Evolutionary conservation across 345 rosid species (phyloP).

Genomic region (Rhizophora apiculata): DNA sequence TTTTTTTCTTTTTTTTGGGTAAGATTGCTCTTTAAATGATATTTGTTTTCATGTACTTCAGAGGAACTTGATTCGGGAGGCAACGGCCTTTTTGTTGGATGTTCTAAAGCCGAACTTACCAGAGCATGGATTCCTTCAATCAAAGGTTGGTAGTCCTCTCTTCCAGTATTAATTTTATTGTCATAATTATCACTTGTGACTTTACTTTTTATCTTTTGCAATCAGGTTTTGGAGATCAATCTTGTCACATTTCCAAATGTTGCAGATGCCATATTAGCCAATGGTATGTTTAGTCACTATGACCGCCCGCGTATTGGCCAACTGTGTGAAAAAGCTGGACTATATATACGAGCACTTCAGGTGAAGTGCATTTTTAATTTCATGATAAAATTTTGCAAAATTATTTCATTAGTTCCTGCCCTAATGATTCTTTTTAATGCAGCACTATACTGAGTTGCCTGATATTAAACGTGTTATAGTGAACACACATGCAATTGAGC

Average conservation of each 20-base stretch:
- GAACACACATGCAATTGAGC: slow-evolving; percentile 99
- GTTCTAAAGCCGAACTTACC: slow-evolving; percentile 94
- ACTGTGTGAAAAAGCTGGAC: slow-evolving; percentile 30
- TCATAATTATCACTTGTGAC: slow-evolving; percentile 5
- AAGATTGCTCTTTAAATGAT: neutral
- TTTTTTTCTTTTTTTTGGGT: too few species aligned
- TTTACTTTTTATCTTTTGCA: neutral
- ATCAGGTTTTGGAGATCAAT: slow-evolving; percentile 28
- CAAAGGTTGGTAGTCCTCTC: slow-evolving; percentile 54
- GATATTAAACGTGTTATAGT: slow-evolving; percentile 99
- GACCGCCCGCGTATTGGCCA: slow-evolving; percentile 26
- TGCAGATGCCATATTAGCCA: slow-evolving; percentile 28
- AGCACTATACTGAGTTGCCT: slow-evolving; percentile 93
- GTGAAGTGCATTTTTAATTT: slow-evolving; percentile 4
- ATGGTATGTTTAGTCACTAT: slow-evolving; percentile 31
- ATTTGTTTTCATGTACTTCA: slow-evolving; percentile 16
- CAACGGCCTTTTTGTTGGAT: slow-evolving; percentile 95
- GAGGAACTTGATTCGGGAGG: slow-evolving; percentile 98
- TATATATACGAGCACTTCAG: slow-evolving; percentile 25
- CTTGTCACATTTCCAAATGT: slow-evolving; percentile 30
- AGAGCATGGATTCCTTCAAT: slow-evolving; percentile 86
- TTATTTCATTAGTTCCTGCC: neutral
- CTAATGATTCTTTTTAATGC: slow-evolving; percentile 32
- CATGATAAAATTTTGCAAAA: neutral
- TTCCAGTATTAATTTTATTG: neutral